phyloP scores from a whole-genome alignment of 2,329 filamentous ascomycete species.

The Aulographum hederae region DNA sequence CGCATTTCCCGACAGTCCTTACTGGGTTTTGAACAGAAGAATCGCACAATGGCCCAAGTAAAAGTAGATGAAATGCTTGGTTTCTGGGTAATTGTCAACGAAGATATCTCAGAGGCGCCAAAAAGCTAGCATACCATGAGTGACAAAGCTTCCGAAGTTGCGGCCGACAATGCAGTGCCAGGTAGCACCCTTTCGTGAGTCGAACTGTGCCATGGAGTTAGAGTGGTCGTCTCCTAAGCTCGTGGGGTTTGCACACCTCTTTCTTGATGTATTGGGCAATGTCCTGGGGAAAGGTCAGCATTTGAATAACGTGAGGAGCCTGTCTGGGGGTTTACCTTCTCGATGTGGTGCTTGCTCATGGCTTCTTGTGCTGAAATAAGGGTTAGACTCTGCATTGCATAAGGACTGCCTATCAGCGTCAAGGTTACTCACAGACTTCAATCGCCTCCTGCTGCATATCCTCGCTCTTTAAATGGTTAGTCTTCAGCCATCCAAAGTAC shows the following conservation, averaged over 20 bases:
- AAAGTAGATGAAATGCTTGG: slow-evolving; percentile 99
- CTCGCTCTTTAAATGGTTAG: slow-evolving; percentile 48
- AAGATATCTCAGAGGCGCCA: not conserved
- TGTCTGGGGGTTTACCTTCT: slow-evolving; percentile 36
- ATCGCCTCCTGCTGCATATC: slow-evolving; percentile 95
- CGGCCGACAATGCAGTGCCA: slow-evolving; percentile 98
- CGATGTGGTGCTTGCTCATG: slow-evolving; percentile 53
- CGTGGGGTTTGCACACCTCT: no score
- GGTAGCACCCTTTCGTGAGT: slow-evolving; percentile 89
- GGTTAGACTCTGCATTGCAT: slow-evolving; percentile 1
- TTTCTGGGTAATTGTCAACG: slow-evolving; percentile 43
- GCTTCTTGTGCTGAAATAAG: slow-evolving; percentile 48
- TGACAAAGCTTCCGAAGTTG: slow-evolving; percentile 98
- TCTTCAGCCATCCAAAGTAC: slow-evolving; percentile 4
- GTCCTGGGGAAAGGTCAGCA: slow-evolving; percentile 39
- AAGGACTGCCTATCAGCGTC: no score
- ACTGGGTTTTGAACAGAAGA: slow-evolving; percentile 97
- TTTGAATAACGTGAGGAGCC: not conserved
- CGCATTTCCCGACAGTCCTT: no score
- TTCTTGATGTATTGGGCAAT: slow-evolving; percentile 94
- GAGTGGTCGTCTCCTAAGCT: slow-evolving; percentile 1
- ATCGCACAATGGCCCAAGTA: slow-evolving; percentile 98
- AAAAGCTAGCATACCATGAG: slow-evolving; percentile 53
- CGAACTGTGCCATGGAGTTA: slow-evolving; percentile 45
- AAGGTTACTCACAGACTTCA: slow-evolving; percentile 60